Percentiles rank a stretch among this genome's conserved stretches.
Evolutionary conservation across 2,329 filamentous ascomycete species (phyloP).

Genomic region (Chalara sp.): DNA sequence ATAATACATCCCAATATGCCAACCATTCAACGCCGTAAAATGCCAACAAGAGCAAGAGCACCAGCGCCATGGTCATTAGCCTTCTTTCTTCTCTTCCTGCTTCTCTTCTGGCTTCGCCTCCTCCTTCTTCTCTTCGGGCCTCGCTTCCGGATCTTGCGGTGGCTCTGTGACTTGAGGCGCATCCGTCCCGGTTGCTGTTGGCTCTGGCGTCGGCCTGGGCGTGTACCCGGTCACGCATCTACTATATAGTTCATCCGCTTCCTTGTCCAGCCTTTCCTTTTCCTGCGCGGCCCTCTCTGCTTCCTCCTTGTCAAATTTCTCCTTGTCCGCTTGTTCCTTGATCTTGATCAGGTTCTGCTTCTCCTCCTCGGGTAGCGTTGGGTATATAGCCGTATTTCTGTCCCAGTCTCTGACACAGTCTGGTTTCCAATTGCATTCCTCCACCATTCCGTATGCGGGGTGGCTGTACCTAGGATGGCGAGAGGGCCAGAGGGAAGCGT

Average conservation of each 20-base stretch:
- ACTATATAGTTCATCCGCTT: background rate
- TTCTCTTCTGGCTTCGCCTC: background rate
- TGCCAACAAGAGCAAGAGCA: background rate
- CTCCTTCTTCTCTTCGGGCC: background rate
- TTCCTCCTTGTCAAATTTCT: background rate
- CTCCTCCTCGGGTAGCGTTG: slow-evolving; percentile 50
- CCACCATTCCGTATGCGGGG: slow-evolving; percentile 63
- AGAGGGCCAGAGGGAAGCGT: slow-evolving; percentile 66
- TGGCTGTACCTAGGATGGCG: slow-evolving; percentile 60
- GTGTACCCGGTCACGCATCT: background rate
- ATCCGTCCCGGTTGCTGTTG: background rate
- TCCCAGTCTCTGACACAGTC: slow-evolving; percentile 63
- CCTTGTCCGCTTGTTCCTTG: slow-evolving; percentile 13
- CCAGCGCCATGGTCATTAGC: too few relatives aligned
- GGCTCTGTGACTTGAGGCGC: background rate
- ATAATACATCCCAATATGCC: background rate
- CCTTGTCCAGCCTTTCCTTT: background rate
- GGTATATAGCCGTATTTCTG: slow-evolving; percentile 53
- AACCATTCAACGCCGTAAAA: background rate
- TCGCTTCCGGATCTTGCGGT: background rate
- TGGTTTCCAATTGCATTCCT: slow-evolving; percentile 62
- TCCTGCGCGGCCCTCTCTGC: background rate
- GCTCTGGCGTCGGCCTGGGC: background rate
- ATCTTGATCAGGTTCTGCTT: slow-evolving; percentile 37
- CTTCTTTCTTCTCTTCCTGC: background rate